phyloP scores from a whole-genome alignment of 2,329 filamentous ascomycete species.

The Colletotrichum noveboracense region DNA sequence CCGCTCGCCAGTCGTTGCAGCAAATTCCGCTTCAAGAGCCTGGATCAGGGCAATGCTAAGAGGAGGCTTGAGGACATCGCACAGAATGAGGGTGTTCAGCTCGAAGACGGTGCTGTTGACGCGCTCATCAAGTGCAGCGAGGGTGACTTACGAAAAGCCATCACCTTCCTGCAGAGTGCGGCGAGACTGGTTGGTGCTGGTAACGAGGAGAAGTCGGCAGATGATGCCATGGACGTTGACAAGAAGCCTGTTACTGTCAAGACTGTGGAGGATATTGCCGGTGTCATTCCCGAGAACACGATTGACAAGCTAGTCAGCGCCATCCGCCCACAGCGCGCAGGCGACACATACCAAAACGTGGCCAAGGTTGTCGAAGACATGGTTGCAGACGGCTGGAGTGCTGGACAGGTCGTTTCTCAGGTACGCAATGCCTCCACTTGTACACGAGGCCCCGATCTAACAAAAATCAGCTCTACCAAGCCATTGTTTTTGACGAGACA shows the following conservation, averaged over 20 bases:
- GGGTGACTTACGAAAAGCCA: slow-evolving; percentile 93
- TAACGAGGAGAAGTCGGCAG: slow-evolving; percentile 54
- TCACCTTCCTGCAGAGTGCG: slow-evolving; percentile 96
- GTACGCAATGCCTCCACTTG: slow-evolving; percentile 44
- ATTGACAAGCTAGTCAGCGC: slow-evolving; percentile 74
- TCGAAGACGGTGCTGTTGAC: slow-evolving; percentile 82
- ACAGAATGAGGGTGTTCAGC: slow-evolving; percentile 72
- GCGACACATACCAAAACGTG: slow-evolving; percentile 73
- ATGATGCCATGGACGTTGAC: slow-evolving; percentile 67
- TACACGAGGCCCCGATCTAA: neutral
- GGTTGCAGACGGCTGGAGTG: slow-evolving; percentile 97
- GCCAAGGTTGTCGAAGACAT: slow-evolving; percentile 85
- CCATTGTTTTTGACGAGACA: slow-evolving; percentile 81
- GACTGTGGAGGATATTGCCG: slow-evolving; percentile 92
- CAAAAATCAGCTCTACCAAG: slow-evolving; percentile 72
- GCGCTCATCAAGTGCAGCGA: slow-evolving; percentile 87
- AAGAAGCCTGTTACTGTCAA: slow-evolving; percentile 73
- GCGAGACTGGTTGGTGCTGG: slow-evolving; percentile 80
- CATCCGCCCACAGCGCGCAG: slow-evolving; percentile 73
- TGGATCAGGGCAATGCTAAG: slow-evolving; percentile 86
- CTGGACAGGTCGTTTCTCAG: slow-evolving; percentile 84
- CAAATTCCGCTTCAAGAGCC: slow-evolving; percentile 97
- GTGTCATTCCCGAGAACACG: slow-evolving; percentile 82
- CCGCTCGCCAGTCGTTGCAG: slow-evolving; percentile 91
- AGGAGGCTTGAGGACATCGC: slow-evolving; percentile 85